phyloP scores from a whole-genome alignment of 2,329 filamentous ascomycete species.

The Phymatotrichopsis omnivora region DNA sequence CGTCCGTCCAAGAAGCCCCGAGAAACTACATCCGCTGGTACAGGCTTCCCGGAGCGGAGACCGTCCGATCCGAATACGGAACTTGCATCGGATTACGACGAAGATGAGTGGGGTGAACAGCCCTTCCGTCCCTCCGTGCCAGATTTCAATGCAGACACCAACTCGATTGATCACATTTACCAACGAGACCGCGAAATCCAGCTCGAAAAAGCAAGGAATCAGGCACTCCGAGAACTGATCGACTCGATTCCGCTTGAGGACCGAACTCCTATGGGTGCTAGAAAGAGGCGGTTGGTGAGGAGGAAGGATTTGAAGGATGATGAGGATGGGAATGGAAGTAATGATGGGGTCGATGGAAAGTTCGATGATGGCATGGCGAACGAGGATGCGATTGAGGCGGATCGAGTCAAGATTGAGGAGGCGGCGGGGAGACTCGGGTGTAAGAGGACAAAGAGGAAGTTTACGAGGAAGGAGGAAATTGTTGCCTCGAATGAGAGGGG shows the following conservation, averaged over 20 bases:
- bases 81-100: too few species aligned
- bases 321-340: slow-evolving; percentile 9
- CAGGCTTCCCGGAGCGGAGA: too few species aligned
- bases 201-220: too few species aligned
- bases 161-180: too few species aligned
- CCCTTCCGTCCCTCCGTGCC: too few species aligned
- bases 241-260: slow-evolving; percentile 17
- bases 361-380: slow-evolving; percentile 32
- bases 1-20: too few species aligned
- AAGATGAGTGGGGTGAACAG: too few species aligned
- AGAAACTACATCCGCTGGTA: too few species aligned
- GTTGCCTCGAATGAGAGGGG: slow-evolving; percentile 35
- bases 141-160: too few species aligned
- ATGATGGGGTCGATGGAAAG: slow-evolving; percentile 5
- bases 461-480: slow-evolving; percentile 13
- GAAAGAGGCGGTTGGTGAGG: slow-evolving; percentile 6
- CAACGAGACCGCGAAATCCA: too few species aligned
- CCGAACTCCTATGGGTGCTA: slow-evolving; percentile 15
- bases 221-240: slow-evolving; percentile 5
- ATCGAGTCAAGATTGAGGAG: slow-evolving; percentile 8
- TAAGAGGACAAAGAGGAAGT: slow-evolving; percentile 3
- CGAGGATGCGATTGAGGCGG: slow-evolving; percentile 28
- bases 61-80: too few species aligned
- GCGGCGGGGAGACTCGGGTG: slow-evolving; percentile 13
- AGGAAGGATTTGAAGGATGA: slow-evolving; percentile 32